Percentiles rank a stretch among this genome's conserved stretches.
Evolutionary conservation across 1,139 yeast species (phyloP).

Genomic region (Blastobotrys capitulatus): DNA sequence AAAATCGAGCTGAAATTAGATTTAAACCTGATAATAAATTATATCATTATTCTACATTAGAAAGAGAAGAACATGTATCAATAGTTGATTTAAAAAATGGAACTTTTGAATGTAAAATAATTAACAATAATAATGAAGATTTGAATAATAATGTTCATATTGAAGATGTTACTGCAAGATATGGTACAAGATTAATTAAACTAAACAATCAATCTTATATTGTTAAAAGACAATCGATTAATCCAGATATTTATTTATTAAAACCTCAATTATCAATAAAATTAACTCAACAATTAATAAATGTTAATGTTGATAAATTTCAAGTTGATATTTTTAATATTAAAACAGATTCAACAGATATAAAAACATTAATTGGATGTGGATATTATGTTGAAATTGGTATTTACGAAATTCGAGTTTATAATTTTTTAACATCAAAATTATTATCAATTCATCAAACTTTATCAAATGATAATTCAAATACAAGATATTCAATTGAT

Average conservation of each 20-base stretch:
- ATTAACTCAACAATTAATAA: background rate
- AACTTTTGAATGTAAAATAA: background rate
- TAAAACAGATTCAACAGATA: background rate
- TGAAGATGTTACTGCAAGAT: background rate
- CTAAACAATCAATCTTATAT: background rate
- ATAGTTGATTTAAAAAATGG: background rate
- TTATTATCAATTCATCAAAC: background rate
- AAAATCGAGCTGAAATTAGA: background rate
- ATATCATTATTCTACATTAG: background rate
- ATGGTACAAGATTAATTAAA: background rate
- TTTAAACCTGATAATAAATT: background rate
- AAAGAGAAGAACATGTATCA: background rate
- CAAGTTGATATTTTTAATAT: background rate
- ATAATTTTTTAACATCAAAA: background rate
- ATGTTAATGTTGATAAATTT: background rate
- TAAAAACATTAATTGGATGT: background rate
- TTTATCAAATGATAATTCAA: background rate
- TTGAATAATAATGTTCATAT: background rate
- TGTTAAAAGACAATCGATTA: background rate
- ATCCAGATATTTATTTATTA: background rate
- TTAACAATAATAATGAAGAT: background rate
- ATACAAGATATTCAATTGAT: background rate
- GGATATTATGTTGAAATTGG: slow-evolving; percentile 1
- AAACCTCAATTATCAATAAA: background rate
- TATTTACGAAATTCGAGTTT: background rate